Evolutionary conservation across 768 basidiomycete genomes (phyloP).

Genomic region (Lentinula sp.): DNA sequence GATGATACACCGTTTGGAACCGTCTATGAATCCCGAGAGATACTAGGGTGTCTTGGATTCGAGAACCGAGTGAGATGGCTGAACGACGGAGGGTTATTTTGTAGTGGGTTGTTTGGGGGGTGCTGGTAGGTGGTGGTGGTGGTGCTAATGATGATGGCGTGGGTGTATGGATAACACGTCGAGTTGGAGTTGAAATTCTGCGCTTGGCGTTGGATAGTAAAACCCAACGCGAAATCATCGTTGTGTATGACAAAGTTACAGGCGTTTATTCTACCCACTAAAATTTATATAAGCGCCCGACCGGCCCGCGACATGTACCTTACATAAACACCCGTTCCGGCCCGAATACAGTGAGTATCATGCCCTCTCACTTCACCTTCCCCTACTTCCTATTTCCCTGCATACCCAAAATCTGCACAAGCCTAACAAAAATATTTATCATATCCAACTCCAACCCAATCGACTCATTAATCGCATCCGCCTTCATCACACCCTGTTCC

Average conservation of each 20-base stretch:
- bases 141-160: neutral
- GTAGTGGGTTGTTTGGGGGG: slow-evolving; percentile 52
- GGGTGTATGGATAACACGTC: neutral
- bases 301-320: too few species aligned
- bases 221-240: too few species aligned
- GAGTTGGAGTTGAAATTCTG: neutral
- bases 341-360: too few species aligned
- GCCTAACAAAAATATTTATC: slow-evolving; percentile 85
- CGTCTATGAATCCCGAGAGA: slow-evolving; percentile 80
- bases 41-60: slow-evolving; percentile 67
- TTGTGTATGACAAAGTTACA: too few species aligned
- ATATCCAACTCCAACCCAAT: slow-evolving; percentile 79
- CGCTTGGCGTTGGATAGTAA: neutral
- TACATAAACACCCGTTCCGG: too few species aligned
- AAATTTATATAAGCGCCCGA: too few species aligned
- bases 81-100: slow-evolving; percentile 88
- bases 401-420: slow-evolving; percentile 76
- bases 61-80: slow-evolving; percentile 72
- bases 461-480: slow-evolving; percentile 75
- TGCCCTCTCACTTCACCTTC: neutral
- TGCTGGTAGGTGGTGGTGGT: neutral
- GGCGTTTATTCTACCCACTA: too few species aligned
- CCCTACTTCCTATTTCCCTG: slow-evolving; percentile 49
- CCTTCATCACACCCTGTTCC: slow-evolving; percentile 56
- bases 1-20: slow-evolving; percentile 80